Evolutionary conservation across 163 green algal species (phyloP).

Genomic region (Coccomyxa subellipsoidea): DNA sequence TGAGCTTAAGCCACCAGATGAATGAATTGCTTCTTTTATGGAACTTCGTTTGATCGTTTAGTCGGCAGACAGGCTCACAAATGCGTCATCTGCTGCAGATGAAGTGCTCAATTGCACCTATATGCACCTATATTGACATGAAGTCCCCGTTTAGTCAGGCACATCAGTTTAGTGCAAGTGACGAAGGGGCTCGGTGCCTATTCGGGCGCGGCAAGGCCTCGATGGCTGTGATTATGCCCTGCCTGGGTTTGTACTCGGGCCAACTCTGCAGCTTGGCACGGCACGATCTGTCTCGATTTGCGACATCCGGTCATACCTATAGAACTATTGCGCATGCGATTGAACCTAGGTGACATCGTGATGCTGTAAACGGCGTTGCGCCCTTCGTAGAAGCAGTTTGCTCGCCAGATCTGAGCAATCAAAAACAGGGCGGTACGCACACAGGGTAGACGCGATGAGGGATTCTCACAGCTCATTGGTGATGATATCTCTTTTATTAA

Average conservation of each 20-base stretch:
- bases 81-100: too few species aligned
- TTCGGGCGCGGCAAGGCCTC: neutral
- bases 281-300: neutral
- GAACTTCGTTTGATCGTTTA: too few species aligned
- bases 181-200: neutral
- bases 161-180: neutral
- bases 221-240: neutral
- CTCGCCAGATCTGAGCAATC: neutral
- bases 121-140: too few species aligned
- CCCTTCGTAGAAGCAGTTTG: neutral
- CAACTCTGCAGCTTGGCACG: neutral
- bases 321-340: neutral
- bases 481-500: neutral
- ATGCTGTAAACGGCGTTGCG: neutral
- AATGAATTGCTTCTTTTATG: too few species aligned
- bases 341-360: neutral
- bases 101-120: too few species aligned
- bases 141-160: neutral
- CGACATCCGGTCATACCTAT: neutral
- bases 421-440: neutral
- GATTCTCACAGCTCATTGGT: neutral
- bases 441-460: neutral
- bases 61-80: too few species aligned
- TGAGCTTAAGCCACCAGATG: too few species aligned
- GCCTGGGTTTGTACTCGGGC: neutral